Percentiles rank a stretch among this genome's conserved stretches.
phyloP scores from a whole-genome alignment of 2,329 filamentous ascomycete species.

The Cladosporium sp. region DNA sequence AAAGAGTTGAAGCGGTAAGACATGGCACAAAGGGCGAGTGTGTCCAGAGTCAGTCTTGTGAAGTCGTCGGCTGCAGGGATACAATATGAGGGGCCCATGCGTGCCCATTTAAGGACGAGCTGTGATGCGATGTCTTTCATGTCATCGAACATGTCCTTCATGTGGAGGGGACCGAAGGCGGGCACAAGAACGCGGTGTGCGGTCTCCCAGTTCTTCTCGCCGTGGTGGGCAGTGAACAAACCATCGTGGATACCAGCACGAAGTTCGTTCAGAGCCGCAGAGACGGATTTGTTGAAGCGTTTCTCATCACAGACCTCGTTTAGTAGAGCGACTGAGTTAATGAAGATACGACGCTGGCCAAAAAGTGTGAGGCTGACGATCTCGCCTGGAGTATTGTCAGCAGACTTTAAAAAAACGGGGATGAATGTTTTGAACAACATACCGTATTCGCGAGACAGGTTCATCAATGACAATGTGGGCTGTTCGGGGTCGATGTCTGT shows the following conservation, averaged over 20 bases:
- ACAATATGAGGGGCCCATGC: conserved; percentile 48
- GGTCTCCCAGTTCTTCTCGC: conserved; percentile 30
- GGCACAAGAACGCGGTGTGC: conserved; percentile 58
- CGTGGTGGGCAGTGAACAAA: conserved; percentile 55
- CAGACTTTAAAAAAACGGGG: background rate
- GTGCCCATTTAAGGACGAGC: conserved; percentile 32
- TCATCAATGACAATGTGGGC: conserved; percentile 52
- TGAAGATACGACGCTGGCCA: conserved; percentile 19
- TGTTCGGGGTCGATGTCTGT: conserved; percentile 57
- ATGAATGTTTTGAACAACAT: background rate
- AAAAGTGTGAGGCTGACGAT: conserved; percentile 20
- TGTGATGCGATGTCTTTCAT: conserved; percentile 22
- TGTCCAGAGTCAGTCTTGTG: conserved; percentile 68
- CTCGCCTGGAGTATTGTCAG: conserved; percentile 16
- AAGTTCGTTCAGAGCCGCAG: conserved; percentile 49
- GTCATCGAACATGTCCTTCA: conserved; percentile 58
- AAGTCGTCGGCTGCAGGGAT: conserved; percentile 64
- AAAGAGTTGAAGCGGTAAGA: conserved; percentile 70
- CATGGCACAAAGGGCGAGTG: conserved; percentile 67
- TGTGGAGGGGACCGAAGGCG: conserved; percentile 64
- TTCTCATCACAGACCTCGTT: conserved; percentile 38
- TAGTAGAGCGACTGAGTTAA: conserved; percentile 27
- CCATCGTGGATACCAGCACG: conserved; percentile 60
- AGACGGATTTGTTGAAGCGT: conserved; percentile 54
- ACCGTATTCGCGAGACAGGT: conserved; percentile 32